Evolutionary conservation across 495 filamentous ascomycete species (phyloP).

Genomic region (Cairneyella variabilis): DNA sequence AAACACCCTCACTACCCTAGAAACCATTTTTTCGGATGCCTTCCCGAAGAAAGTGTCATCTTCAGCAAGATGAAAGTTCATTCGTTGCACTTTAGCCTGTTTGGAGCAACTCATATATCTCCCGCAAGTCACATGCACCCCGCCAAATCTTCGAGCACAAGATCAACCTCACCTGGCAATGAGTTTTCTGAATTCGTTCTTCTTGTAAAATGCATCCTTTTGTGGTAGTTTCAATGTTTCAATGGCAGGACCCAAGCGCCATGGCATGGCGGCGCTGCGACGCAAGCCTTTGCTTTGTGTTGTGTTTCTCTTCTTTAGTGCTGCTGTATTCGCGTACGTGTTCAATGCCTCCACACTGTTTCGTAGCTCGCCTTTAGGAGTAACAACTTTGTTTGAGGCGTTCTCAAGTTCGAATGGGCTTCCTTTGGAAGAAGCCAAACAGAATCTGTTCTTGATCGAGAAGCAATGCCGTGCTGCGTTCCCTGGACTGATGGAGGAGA

Average conservation of each 20-base stretch:
- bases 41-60: conserved; percentile 4
- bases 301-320: not conserved
- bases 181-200: too few relatives aligned
- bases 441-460: conserved; percentile 37
- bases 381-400: too few relatives aligned
- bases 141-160: too few relatives aligned
- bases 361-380: too few relatives aligned
- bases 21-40: too few relatives aligned
- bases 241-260: not conserved
- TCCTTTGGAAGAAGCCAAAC: too few relatives aligned
- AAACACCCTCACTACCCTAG: too few relatives aligned
- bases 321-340: not conserved
- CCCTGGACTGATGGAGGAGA: conserved; percentile 40
- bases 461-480: conserved; percentile 39
- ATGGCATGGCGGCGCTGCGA: not conserved
- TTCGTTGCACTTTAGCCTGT: conserved; percentile 11
- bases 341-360: not conserved
- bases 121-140: not conserved
- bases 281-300: not conserved
- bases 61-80: not conserved
- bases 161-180: too few relatives aligned
- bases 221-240: not conserved
- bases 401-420: too few relatives aligned
- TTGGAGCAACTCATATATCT: not conserved
- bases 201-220: too few relatives aligned